These are phyloP conservation scores for Aureobasidium namibiae DNA, from an alignment of 2,329 filamentous ascomycete genomes.

Conservation along the genomic window DNA sequence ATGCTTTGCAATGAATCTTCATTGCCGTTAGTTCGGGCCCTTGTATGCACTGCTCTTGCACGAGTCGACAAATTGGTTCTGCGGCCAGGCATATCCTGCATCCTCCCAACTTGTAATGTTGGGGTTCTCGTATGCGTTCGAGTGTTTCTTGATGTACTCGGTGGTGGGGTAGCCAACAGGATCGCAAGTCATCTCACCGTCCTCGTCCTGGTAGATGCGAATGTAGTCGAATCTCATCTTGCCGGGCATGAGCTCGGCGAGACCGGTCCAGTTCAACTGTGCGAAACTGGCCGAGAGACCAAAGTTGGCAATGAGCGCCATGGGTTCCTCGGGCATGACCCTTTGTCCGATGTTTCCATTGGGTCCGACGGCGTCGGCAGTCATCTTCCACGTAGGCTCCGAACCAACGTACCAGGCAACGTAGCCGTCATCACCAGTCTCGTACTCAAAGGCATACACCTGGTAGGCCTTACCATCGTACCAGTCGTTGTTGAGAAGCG, in stretches of 20 bases:
- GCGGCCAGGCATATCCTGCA: slow-evolving; percentile 51
- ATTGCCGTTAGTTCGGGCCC: background rate
- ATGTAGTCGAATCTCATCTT: slow-evolving; percentile 62
- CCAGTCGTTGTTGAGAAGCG: slow-evolving; percentile 57
- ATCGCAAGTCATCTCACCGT: slow-evolving; percentile 54
- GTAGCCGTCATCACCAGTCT: slow-evolving; percentile 50
- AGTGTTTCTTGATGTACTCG: slow-evolving; percentile 55
- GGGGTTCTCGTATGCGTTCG: slow-evolving; percentile 52
- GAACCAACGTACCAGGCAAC: slow-evolving; percentile 63
- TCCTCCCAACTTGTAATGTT: slow-evolving; percentile 58
- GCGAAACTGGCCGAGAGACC: slow-evolving; percentile 63
- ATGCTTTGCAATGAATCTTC: background rate
- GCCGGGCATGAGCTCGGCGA: slow-evolving; percentile 51
- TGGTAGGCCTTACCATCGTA: slow-evolving; percentile 58
- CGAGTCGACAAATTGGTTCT: slow-evolving; percentile 52
- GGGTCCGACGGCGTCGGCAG: slow-evolving; percentile 51
- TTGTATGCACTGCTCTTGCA: slow-evolving; percentile 31
- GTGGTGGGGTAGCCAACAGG: slow-evolving; percentile 60
- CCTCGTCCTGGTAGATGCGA: slow-evolving; percentile 59
- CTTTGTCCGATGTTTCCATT: slow-evolving; percentile 64
- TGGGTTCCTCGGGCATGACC: slow-evolving; percentile 57
- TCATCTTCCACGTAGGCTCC: slow-evolving; percentile 56
- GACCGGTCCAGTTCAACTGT: slow-evolving; percentile 48
- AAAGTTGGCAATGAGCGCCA: slow-evolving; percentile 60
- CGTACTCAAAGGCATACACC: slow-evolving; percentile 56